Evolutionary conservation across 106 monocot species (phyloP).

Genomic region (Chionographis japonica): DNA sequence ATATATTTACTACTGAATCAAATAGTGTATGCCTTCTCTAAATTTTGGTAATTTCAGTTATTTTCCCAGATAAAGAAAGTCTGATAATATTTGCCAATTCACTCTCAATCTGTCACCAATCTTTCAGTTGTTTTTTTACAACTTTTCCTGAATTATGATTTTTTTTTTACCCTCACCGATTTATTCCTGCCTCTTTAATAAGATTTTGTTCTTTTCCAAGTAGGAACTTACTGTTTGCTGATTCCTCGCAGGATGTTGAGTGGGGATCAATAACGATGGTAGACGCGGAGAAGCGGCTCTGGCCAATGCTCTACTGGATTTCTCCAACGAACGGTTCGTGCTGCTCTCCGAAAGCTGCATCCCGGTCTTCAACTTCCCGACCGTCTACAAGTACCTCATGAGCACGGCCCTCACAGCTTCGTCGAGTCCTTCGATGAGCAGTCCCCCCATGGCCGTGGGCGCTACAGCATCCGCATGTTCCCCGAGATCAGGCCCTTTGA

Average conservation of each 20-base stretch:
- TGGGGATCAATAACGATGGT: conserved; percentile 28
- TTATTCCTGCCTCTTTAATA: neutral
- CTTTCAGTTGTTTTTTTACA: no score
- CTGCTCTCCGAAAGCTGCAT: conserved; percentile 38
- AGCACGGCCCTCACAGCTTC: conserved; percentile 18
- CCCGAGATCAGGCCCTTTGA: conserved; percentile 15
- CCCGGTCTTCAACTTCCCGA: conserved; percentile 30
- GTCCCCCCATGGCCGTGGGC: conserved; percentile 19
- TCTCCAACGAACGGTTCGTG: conserved; percentile 33
- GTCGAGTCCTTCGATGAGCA: conserved; percentile 29
- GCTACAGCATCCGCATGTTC: conserved; percentile 15
- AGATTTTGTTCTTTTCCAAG: no score
- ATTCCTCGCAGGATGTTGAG: conserved; percentile 14
- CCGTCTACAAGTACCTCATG: conserved; percentile 26
- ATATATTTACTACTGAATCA: no score
- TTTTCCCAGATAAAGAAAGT: no score
- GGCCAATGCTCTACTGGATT: conserved; percentile 32
- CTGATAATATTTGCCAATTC: no score
- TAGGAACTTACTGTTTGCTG: neutral
- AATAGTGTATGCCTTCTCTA: no score
- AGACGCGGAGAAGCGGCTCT: conserved; percentile 32
- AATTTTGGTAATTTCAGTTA: no score
- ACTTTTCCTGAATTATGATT: no score
- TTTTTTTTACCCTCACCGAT: neutral
- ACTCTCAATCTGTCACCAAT: no score